Base-by-base conservation (phyloP, 2,329 filamentous ascomycete genomes). In the Calonectria crousiana region DNA sequence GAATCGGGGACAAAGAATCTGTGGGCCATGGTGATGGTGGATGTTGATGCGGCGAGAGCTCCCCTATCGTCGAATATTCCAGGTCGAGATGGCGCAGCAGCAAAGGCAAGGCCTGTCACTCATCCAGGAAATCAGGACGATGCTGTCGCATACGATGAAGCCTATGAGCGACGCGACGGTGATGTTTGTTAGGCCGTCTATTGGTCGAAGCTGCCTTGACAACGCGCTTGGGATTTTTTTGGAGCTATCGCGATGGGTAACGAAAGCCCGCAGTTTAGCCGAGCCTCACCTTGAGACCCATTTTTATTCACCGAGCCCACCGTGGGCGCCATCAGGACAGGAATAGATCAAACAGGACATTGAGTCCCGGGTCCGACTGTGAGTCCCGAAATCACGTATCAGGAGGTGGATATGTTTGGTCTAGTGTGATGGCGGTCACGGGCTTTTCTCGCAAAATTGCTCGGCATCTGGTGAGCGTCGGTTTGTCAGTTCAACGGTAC, bases 1-100 rank as follows among this genome's bases (percentile, higher is more conserved):
- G 86, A 85, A 78, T 87, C 85, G 73, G 85, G 83, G 62, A 88
- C 85, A 70, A 84, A 78, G 81, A 87, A 88, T 75, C 83, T 82
- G 76, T 82, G 79, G 28, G 86, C 83, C 86, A 88, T 87, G 77
- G 74, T 81, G 79, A 28, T 58, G 73, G 53, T 64, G 64, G 73
- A 71, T 74, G 32, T 10, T 9, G 67, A 73, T 60, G 68, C 74
- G 53, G 41, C 52, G 68, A 76, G 70, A 77, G 78, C 77, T 78
- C 74, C 73, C 47, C 51, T 65, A 52, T 52, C 72, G 70, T 78
- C 70, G 64, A 72, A 60, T 52, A 44, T 23, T 65, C 53, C 51
- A 58, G 66, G 69, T 73, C 71, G 26, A 56, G 26, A 64, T 62
- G 74, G 77, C 74, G 66, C 74, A 67, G 62, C 58, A 56, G 68